Evolutionary conservation across 805 yeast species (phyloP).

Genomic region (Nadsonia fulvescens): DNA sequence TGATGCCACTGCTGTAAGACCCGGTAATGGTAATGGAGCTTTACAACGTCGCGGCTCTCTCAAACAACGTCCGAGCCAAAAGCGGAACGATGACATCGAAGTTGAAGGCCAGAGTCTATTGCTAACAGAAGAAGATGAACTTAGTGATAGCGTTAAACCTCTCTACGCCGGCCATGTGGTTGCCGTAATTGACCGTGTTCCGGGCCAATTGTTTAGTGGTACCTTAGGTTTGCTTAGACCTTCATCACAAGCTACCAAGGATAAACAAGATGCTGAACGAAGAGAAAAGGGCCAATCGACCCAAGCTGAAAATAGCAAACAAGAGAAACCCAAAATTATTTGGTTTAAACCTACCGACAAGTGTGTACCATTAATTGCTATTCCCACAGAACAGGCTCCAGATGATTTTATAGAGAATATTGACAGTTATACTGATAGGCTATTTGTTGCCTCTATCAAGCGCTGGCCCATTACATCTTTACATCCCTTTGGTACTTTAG

Average conservation of each 20-base stretch:
- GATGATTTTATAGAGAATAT: slow-evolving; percentile 86
- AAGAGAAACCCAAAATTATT: slow-evolving; percentile 68
- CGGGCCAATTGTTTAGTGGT: slow-evolving; percentile 91
- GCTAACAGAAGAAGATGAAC: slow-evolving; percentile 87
- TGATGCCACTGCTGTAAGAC: slow-evolving; percentile 14
- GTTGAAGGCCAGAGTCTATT: slow-evolving; percentile 93
- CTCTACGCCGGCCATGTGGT: slow-evolving; percentile 96
- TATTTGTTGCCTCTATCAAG: slow-evolving; percentile 88
- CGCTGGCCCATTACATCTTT: slow-evolving; percentile 98
- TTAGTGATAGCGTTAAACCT: slow-evolving; percentile 82
- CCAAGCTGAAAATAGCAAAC: slow-evolving; percentile 19
- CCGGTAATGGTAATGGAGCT: slow-evolving; percentile 17
- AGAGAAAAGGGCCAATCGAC: slow-evolving; percentile 9
- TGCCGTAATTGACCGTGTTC: slow-evolving; percentile 92
- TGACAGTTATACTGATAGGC: slow-evolving; percentile 57
- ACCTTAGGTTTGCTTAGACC: slow-evolving; percentile 88
- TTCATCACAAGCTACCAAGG: slow-evolving; percentile 80
- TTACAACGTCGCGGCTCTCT: slow-evolving; percentile 72
- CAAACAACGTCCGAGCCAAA: slow-evolving; percentile 89
- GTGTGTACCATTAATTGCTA: slow-evolving; percentile 92
- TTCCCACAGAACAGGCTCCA: slow-evolving; percentile 97
- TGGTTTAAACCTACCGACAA: slow-evolving; percentile 99
- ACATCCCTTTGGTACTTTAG: slow-evolving; percentile 92
- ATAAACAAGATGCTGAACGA: slow-evolving; percentile 29
- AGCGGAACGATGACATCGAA: slow-evolving; percentile 95